Percentiles rank a stretch among this genome's conserved stretches.
Conservation (phyloP, 2,329 filamentous ascomycete genomes). For the Exophiala viscosa region DNA sequence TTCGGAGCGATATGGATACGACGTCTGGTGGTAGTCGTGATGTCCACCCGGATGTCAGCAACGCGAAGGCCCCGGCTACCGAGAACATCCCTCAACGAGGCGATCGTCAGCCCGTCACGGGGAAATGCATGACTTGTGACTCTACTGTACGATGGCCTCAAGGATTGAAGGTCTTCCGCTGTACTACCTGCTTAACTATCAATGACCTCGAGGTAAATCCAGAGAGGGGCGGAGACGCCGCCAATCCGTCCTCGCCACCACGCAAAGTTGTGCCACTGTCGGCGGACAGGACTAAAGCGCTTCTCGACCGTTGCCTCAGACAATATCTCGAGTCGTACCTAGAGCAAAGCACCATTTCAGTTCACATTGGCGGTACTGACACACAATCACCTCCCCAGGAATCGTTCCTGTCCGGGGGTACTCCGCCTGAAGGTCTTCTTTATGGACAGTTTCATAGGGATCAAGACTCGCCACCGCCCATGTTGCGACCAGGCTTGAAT, state of each 20-base stretch:
- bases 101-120: constrained; percentile 60
- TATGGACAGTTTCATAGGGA: constrained; percentile 14
- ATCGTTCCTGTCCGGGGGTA: constrained; percentile 26
- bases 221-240: constrained; percentile 18
- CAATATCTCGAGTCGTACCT: constrained; percentile 47
- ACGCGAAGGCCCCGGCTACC: constrained; percentile 28
- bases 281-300: constrained; percentile 54
- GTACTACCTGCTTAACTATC: constrained; percentile 77
- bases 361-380: constrained; percentile 1
- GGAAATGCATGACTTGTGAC: constrained; percentile 82
- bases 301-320: constrained; percentile 55
- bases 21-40: constrained; percentile 37
- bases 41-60: constrained; percentile 38
- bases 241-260: constrained; percentile 3
- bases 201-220: constrained; percentile 65
- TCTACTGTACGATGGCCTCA: constrained; percentile 75
- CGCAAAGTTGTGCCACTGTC: constrained; percentile 49
- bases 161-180: constrained; percentile 70
- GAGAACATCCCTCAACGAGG: constrained; percentile 24
- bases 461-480: constrained; percentile 17
- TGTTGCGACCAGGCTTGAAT: constrained; percentile 12
- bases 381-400: constrained; percentile 13
- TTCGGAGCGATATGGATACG: constrained; percentile 34
- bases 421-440: constrained; percentile 15
- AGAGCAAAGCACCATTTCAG: constrained; percentile 24